Evolutionary conservation across 2,329 filamentous ascomycete genomes (phyloP), one percentile per base, ranked within the genome.

Genomic region (Chaetomiaceae sp.): DNA sequence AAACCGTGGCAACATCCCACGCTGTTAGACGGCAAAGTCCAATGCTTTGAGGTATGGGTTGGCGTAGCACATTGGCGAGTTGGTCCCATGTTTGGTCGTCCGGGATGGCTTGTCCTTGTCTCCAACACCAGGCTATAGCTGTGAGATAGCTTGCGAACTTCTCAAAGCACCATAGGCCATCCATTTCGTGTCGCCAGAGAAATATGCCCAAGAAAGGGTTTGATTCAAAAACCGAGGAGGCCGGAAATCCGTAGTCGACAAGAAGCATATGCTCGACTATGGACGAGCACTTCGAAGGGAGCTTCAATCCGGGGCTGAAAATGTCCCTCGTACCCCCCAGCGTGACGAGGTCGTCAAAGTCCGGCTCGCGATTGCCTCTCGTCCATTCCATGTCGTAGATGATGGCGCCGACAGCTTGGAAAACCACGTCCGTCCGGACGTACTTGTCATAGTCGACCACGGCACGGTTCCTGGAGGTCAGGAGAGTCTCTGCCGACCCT

Each of bases 1-100:
- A 13, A 35, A 55, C 39, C 13, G 50, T 46, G 10, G 47, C 47
- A 2, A 13, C 23, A 8, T 50, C n/a, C 33, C 50, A 57, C 25
- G 17, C 41, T n/a, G n/a, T n/a, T n/a, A n/a, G n/a, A n/a, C n/a
- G n/a, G n/a, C n/a, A n/a, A n/a, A n/a, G n/a, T n/a, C n/a, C n/a
- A n/a, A n/a, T n/a, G n/a, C n/a, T n/a, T n/a, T n/a, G n/a, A n/a
- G n/a, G n/a, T n/a, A n/a, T n/a, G n/a, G n/a, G n/a, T n/a, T n/a
- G n/a, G n/a, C n/a, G 21, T 14, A 14, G 16, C 1, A 33, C 20
- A 13, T 9, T 10, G 2, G 10, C 17, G 1, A 48, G 16, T 2
- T 4, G 5, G 5, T 41, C 37, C 37, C 19, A 48, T 2, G 37
- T n/a, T 14, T 17, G 4, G 6, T 13, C 1, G 7, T 35, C n/a